Base-by-base conservation (phyloP, 257 asterid species). In the Capsicum chinense region DNA sequence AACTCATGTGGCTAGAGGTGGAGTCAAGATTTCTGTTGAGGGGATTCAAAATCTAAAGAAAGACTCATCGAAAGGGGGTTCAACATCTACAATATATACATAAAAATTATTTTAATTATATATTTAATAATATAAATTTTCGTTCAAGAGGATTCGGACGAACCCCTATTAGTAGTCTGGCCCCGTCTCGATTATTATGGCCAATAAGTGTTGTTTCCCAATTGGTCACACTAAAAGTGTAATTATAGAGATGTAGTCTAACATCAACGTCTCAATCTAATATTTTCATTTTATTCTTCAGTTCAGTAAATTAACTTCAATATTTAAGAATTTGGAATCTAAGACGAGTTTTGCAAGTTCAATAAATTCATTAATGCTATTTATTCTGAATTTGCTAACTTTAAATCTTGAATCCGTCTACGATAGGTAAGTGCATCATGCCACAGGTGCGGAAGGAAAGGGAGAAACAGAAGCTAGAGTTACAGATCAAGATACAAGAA, bases 391-490 rank as follows among this genome's bases (percentile, higher is more conserved):
- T 73, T 0, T 0, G 11, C 5, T 80, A 6, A 58, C 2, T 59
- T 79, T 17, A 58, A 11, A 80, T 58, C 0, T 15, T 80, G 71
- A 35, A 35, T 56, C n/a, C 8, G 39, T 47, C 39, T 7, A 0
- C 2, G 1, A 26, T 5, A 83, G 85, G 44, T 90, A 1, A 86
- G 91, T 83, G 85, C 95, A 0, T 83, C 97, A 0, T 97, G 99
- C 79, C 96, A 93, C 90, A 90, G 98, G 80, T 95, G 99, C 5
- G 98, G 96, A 85, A 88, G 99, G 78, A 97, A 93, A 86, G 98
- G 98, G 63, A 83, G 97, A 91, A 97, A 97, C 82, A 83, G 97
- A 91, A 97, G 98, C 83, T 95, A 98, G 99, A 93, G 94, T 68
- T 95, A 97, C 80, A 85, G 97, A 57, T 93, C 99, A 19, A 88